Conservation (phyloP, 768 basidiomycete species). For the Trametes cubensis region DNA sequence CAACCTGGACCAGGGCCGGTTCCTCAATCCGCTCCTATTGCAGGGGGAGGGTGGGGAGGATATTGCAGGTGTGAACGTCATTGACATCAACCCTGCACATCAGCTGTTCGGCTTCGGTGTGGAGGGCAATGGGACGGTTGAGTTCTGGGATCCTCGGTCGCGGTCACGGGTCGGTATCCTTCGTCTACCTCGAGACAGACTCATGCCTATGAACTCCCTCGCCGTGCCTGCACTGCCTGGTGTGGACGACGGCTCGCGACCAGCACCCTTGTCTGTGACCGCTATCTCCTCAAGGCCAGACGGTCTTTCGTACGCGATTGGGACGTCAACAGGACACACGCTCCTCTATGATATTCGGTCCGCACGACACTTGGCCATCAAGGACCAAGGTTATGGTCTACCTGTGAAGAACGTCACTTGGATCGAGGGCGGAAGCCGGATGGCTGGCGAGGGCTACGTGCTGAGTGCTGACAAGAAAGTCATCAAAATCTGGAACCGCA, state of each 20-base stretch:
- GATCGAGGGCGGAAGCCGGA: slow-evolving; percentile 84
- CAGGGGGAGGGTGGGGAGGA: slow-evolving; percentile 51
- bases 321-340: slow-evolving; percentile 94
- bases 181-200: slow-evolving; percentile 54
- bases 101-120: slow-evolving; percentile 88
- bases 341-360: slow-evolving; percentile 93
- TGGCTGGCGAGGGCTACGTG: slow-evolving; percentile 87
- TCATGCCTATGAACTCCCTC: slow-evolving; percentile 45
- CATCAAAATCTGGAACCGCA: slow-evolving; percentile 94
- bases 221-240: slow-evolving; percentile 40
- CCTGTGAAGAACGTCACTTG: slow-evolving; percentile 84
- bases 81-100: slow-evolving; percentile 93
- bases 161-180: slow-evolving; percentile 73
- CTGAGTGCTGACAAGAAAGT: slow-evolving; percentile 96
- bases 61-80: slow-evolving; percentile 83
- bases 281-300: slow-evolving; percentile 84
- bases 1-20: slow-evolving; percentile 94
- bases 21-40: slow-evolving; percentile 78
- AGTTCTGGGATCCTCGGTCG: slow-evolving; percentile 96
- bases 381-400: slow-evolving; percentile 97
- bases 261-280: slow-evolving; percentile 64
- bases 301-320: slow-evolving; percentile 91
- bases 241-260: slow-evolving; percentile 36
- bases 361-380: slow-evolving; percentile 77
- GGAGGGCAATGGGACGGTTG: slow-evolving; percentile 84